These are phyloP conservation scores for Lodderomyces oxycetoniae DNA, from an alignment of 1,139 yeast species.

Conservation along the genomic window DNA sequence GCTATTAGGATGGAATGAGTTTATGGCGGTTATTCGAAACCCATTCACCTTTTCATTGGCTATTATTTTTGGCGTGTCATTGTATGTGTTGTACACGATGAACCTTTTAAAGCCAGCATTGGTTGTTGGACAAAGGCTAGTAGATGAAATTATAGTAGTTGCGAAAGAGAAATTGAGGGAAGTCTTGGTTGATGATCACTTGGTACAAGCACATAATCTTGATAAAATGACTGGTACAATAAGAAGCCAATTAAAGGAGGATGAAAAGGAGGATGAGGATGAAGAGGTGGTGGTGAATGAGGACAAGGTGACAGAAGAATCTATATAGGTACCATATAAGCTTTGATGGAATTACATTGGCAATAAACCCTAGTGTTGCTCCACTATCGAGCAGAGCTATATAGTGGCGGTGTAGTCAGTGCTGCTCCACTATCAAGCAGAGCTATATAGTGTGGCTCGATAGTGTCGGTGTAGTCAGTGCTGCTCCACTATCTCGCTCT, in stretches of 20 bases:
- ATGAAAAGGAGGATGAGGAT: constrained; percentile 5
- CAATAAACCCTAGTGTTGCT: too few relatives aligned
- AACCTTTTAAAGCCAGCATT: constrained; percentile 75
- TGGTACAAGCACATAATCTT: constrained; percentile 19
- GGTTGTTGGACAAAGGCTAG: constrained; percentile 52
- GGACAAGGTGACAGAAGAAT: neutral
- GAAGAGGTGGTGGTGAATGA: neutral
- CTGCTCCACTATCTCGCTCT: too few relatives aligned
- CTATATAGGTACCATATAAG: neutral
- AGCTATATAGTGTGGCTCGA: too few relatives aligned
- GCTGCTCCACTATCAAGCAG: too few relatives aligned
- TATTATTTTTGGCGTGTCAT: constrained; percentile 53
- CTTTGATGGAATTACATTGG: too few relatives aligned
- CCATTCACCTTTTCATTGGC: constrained; percentile 68
- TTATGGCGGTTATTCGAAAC: constrained; percentile 79
- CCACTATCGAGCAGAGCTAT: too few relatives aligned
- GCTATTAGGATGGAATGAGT: constrained; percentile 93
- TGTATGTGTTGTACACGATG: constrained; percentile 64
- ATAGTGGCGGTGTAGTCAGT: too few relatives aligned
- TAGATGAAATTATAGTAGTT: constrained; percentile 52
- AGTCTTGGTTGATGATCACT: constrained; percentile 35
- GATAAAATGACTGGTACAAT: constrained; percentile 17
- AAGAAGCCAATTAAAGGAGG: neutral
- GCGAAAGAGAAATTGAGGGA: constrained; percentile 58
- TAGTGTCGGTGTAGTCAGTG: too few relatives aligned